A percentile compares a stretch with the other conserved stretches of the same genome.
These are phyloP conservation scores for Sphaerostilbella broomeana DNA, from an alignment of 2,329 filamentous ascomycete species.

Conservation along the genomic window DNA sequence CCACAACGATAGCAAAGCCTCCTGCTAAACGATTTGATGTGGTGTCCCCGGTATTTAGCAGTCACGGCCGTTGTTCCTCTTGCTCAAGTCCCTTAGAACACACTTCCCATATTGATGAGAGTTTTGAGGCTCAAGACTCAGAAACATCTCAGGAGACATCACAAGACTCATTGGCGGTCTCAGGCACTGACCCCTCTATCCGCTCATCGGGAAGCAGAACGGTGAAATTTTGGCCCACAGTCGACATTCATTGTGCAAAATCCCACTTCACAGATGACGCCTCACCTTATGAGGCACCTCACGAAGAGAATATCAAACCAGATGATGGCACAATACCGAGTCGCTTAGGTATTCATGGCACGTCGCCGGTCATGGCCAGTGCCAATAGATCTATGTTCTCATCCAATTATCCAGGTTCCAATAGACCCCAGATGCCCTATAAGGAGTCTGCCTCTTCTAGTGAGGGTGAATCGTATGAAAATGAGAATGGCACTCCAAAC, in stretches of 20 bases:
- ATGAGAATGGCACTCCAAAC: too few relatives aligned
- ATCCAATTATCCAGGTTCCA: too few relatives aligned
- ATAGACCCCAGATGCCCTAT: not conserved
- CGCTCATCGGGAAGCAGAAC: conserved; percentile 20
- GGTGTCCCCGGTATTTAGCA: not conserved
- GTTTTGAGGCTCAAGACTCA: not conserved
- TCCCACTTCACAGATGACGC: conserved; percentile 13
- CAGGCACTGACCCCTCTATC: conserved; percentile 14
- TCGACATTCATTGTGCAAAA: conserved; percentile 16
- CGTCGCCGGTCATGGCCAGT: conserved; percentile 2
- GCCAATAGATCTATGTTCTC: not conserved
- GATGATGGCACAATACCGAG: conserved; percentile 5
- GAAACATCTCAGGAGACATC: conserved; percentile 2
- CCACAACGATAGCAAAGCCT: not conserved
- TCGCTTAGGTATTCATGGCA: conserved; percentile 4
- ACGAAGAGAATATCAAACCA: conserved; percentile 8
- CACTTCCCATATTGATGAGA: not conserved
- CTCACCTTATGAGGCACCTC: conserved; percentile 1
- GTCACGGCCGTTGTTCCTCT: too few relatives aligned
- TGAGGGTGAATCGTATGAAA: too few relatives aligned
- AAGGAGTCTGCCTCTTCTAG: not conserved
- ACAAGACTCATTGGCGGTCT: not conserved
- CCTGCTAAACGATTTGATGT: too few relatives aligned
- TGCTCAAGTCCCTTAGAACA: too few relatives aligned
- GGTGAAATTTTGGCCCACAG: conserved; percentile 20